Evolutionary conservation across 805 yeast species (phyloP), one percentile per base, ranked within the genome.

Genomic region (Starmerella bacillaris): DNA sequence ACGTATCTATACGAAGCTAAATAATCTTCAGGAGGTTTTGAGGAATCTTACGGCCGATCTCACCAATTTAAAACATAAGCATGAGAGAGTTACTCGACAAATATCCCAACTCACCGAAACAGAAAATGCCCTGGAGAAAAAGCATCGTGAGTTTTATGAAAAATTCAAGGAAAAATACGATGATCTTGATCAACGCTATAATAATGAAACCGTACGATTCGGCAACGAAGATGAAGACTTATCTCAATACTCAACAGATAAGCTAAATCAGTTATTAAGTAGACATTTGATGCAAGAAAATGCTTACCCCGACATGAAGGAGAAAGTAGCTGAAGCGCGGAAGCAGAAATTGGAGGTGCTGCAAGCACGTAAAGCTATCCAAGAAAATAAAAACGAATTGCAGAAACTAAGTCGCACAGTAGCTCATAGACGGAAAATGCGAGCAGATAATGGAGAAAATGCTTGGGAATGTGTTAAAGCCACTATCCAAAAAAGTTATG

Each of bases 381-480:
- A 31, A 21, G 20, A 26, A 8, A 26, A 20, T 21, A 28, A 20
- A 15, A n/a, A 18, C 8, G 37, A 33, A 9, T 18, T 27, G 21
- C 14, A 18, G 27, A 26, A 21, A 5, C 12, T 34, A 21, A 24
- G n/a, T 9, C 12, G 21, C 11, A 12, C 11, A n/a, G 17, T 30
- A 6, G 8, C 7, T n/a, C 17, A n/a, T 5, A 19, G 40, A 4
- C 34, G 27, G 6, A 14, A 6, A 7, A 21, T 9, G 16, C 36
- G 47, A 9, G 31, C 20, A 14, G 24, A 9, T 5, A 37, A 41
- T 21, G 37, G 33, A 27, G 18, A 26, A n/a, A 19, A 35, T 2
- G 30, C 30, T 5, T 44, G 48, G 48, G n/a, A 30, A 1, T 11
- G 16, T 7, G 18, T 36, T 12, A 43, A 43, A 19, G 7, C 2